Evolutionary conservation across 257 asterid genomes (phyloP).

Genomic region (Verbascum thapsus): DNA sequence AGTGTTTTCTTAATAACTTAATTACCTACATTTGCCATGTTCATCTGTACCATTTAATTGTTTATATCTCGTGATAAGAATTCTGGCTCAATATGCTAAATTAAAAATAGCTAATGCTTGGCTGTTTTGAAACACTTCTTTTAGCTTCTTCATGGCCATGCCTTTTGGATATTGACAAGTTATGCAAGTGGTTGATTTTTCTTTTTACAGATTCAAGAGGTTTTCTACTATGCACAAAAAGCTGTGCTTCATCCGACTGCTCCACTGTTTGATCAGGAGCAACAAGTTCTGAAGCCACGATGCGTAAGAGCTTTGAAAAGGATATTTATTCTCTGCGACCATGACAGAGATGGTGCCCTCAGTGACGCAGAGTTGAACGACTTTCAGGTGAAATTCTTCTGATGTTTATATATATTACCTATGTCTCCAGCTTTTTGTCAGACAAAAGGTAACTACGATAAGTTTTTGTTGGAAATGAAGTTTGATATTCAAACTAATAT

Average conservation of each 20-base stretch:
- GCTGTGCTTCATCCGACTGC: slow-evolving; percentile 99
- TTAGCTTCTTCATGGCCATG: slow-evolving; percentile 4
- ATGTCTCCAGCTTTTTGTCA: slow-evolving; percentile 8
- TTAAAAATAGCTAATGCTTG: neutral
- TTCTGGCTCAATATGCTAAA: slow-evolving; percentile 1
- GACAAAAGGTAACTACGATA: slow-evolving; percentile 19
- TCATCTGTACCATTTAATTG: slow-evolving; percentile 1
- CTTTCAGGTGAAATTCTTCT: slow-evolving; percentile 68
- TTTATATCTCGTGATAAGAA: slow-evolving; percentile 17
- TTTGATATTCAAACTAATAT: no score
- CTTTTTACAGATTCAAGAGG: slow-evolving; percentile 83
- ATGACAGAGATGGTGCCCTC: slow-evolving; percentile 96
- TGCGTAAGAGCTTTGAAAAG: slow-evolving; percentile 95
- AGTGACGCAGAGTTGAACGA: slow-evolving; percentile 91
- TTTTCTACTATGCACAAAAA: slow-evolving; percentile 88
- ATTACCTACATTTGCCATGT: neutral
- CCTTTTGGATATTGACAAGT: slow-evolving; percentile 4
- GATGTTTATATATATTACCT: slow-evolving; percentile 8
- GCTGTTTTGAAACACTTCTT: neutral
- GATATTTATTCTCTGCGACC: slow-evolving; percentile 90
- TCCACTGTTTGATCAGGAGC: slow-evolving; percentile 94
- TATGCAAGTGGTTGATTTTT: slow-evolving; percentile 4
- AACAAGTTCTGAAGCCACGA: slow-evolving; percentile 83
- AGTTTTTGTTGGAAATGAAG: no score
- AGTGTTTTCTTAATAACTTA: no score